phyloP scores from a whole-genome alignment of 305 asterid species.

The Plantago lanceolata region DNA sequence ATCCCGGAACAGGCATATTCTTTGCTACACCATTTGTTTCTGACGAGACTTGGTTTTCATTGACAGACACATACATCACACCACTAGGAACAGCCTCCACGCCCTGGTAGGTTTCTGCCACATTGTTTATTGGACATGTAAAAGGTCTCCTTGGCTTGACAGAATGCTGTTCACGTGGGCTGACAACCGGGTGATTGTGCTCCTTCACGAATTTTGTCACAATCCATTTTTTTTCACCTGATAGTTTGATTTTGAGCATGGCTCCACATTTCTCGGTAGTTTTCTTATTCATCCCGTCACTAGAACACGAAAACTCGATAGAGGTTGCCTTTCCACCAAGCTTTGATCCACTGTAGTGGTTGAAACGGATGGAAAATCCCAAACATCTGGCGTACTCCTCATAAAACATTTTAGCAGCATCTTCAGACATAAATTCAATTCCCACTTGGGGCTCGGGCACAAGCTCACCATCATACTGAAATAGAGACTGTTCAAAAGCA shows the following conservation, averaged over 20 bases:
- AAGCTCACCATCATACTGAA: slow-evolving; percentile 31
- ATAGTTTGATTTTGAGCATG: slow-evolving; percentile 55
- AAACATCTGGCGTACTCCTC: slow-evolving; percentile 55
- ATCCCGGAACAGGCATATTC: slow-evolving; percentile 34
- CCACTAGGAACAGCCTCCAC: slow-evolving; percentile 64
- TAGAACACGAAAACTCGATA: slow-evolving; percentile 49
- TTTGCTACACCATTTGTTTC: slow-evolving; percentile 43
- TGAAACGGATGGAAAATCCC: slow-evolving; percentile 52
- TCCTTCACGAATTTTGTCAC: slow-evolving; percentile 63
- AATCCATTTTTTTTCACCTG: slow-evolving; percentile 52
- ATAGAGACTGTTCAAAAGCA: slow-evolving; percentile 34
- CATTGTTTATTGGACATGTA: slow-evolving; percentile 46
- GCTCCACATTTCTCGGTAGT: slow-evolving; percentile 62
- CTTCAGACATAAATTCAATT: slow-evolving; percentile 64
- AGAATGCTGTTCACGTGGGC: slow-evolving; percentile 46
- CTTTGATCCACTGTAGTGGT: slow-evolving; percentile 36
- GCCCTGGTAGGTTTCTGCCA: slow-evolving; percentile 38
- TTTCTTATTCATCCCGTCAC: slow-evolving; percentile 47
- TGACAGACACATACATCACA: slow-evolving; percentile 61
- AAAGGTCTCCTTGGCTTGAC: slow-evolving; percentile 51
- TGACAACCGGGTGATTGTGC: slow-evolving; percentile 46
- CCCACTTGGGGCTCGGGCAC: slow-evolving; percentile 55
- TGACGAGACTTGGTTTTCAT: slow-evolving; percentile 42
- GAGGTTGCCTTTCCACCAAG: slow-evolving; percentile 31
- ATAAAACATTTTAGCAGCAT: slow-evolving; percentile 56